Evolutionary conservation across 1,139 yeast genomes (phyloP).

Genomic region (Diutina mesorugosa): DNA sequence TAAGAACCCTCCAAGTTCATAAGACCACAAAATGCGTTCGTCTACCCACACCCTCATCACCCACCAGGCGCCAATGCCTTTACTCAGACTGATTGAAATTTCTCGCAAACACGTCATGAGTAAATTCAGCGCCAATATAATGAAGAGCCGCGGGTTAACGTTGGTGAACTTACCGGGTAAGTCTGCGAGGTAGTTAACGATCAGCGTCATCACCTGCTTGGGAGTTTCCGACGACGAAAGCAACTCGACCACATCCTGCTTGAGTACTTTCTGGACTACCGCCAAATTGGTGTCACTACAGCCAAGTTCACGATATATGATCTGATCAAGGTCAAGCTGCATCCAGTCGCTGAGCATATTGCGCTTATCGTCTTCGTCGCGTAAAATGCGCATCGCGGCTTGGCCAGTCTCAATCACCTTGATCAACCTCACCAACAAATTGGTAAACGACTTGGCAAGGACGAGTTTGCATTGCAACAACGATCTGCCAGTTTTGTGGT

Average conservation of each 20-base stretch:
- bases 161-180: constrained; percentile 36
- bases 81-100: constrained; percentile 28
- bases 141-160: constrained; percentile 42
- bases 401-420: constrained; percentile 49
- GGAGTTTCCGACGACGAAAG: constrained; percentile 4
- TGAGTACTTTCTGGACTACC: constrained; percentile 10
- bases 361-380: constrained; percentile 30
- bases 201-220: constrained; percentile 28
- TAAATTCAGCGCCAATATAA: constrained; percentile 41
- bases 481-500: constrained; percentile 34
- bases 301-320: constrained; percentile 43
- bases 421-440: constrained; percentile 42
- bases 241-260: not conserved
- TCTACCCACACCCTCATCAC: constrained; percentile 65
- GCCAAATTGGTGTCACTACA: constrained; percentile 24
- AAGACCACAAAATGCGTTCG: constrained; percentile 46
- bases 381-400: constrained; percentile 38
- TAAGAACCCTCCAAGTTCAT: constrained; percentile 57
- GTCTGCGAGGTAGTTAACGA: constrained; percentile 16
- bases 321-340: constrained; percentile 35
- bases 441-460: constrained; percentile 45
- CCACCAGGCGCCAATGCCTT: constrained; percentile 72
- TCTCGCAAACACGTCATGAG: constrained; percentile 56
- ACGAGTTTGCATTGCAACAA: constrained; percentile 39
- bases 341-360: constrained; percentile 53